Evolutionary conservation across 352 stramenopile species (phyloP).

Genomic region (Globisporangium cederbergense): DNA sequence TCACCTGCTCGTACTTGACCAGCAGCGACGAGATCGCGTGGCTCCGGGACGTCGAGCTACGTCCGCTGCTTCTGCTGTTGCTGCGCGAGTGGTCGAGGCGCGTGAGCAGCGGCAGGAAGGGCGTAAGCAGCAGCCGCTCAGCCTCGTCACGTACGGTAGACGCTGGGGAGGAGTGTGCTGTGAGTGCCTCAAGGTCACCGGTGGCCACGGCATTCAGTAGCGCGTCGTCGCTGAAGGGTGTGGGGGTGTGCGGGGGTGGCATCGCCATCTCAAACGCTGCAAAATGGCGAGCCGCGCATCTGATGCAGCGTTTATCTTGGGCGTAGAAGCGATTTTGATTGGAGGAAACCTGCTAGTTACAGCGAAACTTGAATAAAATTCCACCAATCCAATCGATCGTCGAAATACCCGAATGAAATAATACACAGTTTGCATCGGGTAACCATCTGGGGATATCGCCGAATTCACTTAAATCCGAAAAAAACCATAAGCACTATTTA

Average conservation of each 20-base stretch:
- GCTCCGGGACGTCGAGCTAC: not conserved
- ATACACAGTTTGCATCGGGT: no score
- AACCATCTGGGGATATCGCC: no score
- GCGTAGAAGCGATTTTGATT: no score
- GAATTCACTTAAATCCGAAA: no score
- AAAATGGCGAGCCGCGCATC: no score
- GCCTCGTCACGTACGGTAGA: not conserved
- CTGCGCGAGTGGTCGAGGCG: slow-evolving; percentile 34
- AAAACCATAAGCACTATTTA: no score
- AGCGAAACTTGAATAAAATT: no score
- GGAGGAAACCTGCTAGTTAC: no score
- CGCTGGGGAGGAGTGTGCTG: slow-evolving; percentile 6
- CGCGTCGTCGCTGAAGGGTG: not conserved
- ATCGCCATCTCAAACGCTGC: not conserved
- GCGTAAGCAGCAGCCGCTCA: slow-evolving; percentile 22
- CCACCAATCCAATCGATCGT: no score
- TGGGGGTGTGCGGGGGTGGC: not conserved
- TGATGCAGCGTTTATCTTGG: no score
- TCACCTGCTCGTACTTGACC: slow-evolving; percentile 27
- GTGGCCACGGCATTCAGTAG: slow-evolving; percentile 24
- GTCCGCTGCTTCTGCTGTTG: slow-evolving; percentile 1
- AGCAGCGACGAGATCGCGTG: slow-evolving; percentile 30
- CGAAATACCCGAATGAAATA: no score
- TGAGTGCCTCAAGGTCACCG: slow-evolving; percentile 23
- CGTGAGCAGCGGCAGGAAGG: slow-evolving; percentile 47